Percentiles rank a stretch among this genome's conserved stretches.
phyloP scores from a whole-genome alignment of 371 early-diverging fungal species.

The Mucor circinelloides region DNA sequence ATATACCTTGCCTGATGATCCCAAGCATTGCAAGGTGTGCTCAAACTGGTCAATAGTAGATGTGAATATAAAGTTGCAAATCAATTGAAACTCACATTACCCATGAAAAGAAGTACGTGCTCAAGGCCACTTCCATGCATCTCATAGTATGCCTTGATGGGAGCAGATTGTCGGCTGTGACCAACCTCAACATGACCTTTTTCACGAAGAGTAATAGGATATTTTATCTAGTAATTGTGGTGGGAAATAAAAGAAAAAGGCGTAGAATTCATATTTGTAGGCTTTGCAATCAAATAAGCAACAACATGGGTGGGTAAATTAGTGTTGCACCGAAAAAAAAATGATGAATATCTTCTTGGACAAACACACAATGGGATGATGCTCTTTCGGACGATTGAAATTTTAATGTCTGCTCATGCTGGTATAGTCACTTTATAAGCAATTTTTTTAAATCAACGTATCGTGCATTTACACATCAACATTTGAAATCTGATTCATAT shows the following conservation, averaged over 20 bases:
- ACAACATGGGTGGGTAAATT: not conserved
- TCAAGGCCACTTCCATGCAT: slow-evolving; percentile 68
- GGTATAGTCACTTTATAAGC: not conserved
- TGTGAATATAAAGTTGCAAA: not conserved
- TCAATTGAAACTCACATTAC: slow-evolving; percentile 18
- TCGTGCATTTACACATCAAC: not conserved
- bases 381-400: too few relatives aligned
- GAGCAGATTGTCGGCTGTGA: slow-evolving; percentile 12
- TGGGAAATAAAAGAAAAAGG: not conserved
- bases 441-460: not conserved
- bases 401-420: not conserved
- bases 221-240: not conserved
- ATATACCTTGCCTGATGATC: slow-evolving; percentile 32
- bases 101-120: slow-evolving; percentile 68
- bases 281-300: not conserved
- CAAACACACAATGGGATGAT: too few relatives aligned
- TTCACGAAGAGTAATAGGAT: slow-evolving; percentile 1
- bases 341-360: too few relatives aligned
- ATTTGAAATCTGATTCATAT: not conserved
- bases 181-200: slow-evolving; percentile 36
- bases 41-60: slow-evolving; percentile 34
- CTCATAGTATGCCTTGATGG: slow-evolving; percentile 65
- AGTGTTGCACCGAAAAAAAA: not conserved
- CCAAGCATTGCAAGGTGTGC: slow-evolving; percentile 40
- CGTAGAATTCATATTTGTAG: not conserved